Evolutionary conservation across 192 early-diverging fungal genomes (phyloP), one percentile per base, ranked within the genome.

Genomic region (Helicostylum pulchrum): DNA sequence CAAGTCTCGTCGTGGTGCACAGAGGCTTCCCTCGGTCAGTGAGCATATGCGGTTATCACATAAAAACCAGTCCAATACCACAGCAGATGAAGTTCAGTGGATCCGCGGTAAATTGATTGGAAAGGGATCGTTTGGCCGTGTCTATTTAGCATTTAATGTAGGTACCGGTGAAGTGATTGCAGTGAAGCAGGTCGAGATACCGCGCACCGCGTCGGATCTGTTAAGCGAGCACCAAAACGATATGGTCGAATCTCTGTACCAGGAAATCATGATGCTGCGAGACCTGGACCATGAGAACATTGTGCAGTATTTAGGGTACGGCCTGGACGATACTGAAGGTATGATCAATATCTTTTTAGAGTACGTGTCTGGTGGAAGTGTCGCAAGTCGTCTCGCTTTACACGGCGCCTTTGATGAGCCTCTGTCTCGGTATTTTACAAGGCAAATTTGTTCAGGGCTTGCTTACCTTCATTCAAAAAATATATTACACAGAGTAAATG

Each of bases 271-370:
- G 72, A 67, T 92, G 63, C 65, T 94, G 21, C 82, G 86, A 61
- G 89, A 90, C 74, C 67, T 92, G 62, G 92, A 94, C 56, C 90
- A 97, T 63, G 91, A 92, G 47, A 90, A 99, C 75, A 93, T 99
- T 76, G 97, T 99, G 36, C 89, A 94, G 77, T 96, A 97, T 75
- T 82, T 96, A 14, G 93, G 92, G 8, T 87, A 84, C 61, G 77
- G 64, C 11, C 77, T 48, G 7, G 67, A 76, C 19, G 57, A 67
- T 23, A 6, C 31, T 1, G 81, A 83, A 7, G 77, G 76, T 8
- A 74, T 84, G 7, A 85, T 96, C 71, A 98, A 97, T 79, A 94
- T 99, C 66, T 98, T 98, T 70, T 77, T 99, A 56, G 96, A 99
- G 78, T 99, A 99, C 75, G 94, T 99, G 52, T 87, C 92, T 9